A percentile compares a stretch with the other conserved stretches of the same genome.
These are phyloP conservation scores for Cystofilobasidium macerans DNA, from an alignment of 768 basidiomycete species.

Conservation along the genomic window DNA sequence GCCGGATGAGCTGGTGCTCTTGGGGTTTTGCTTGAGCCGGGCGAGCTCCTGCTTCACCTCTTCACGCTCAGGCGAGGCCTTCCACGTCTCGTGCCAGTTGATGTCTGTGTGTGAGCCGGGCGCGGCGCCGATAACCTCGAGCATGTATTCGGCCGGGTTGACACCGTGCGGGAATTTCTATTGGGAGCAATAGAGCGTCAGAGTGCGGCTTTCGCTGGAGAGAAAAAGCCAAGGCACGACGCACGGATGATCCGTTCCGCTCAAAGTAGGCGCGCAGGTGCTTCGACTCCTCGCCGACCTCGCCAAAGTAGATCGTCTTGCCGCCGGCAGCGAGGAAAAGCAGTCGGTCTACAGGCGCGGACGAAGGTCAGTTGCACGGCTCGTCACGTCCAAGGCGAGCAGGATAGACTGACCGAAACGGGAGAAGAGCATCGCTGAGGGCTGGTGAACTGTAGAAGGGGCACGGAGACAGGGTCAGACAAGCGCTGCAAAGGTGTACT, in stretches of 20 bases:
- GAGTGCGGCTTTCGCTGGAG: too few relatives aligned
- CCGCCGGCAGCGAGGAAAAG: constrained; percentile 52
- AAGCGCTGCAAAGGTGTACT: too few relatives aligned
- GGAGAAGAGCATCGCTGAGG: constrained; percentile 70
- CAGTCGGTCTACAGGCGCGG: too few relatives aligned
- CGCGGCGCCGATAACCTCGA: constrained; percentile 51
- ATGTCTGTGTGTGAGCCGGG: constrained; percentile 52
- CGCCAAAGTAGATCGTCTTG: constrained; percentile 83
- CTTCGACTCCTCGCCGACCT: constrained; percentile 61
- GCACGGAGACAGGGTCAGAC: neutral
- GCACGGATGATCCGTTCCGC: neutral
- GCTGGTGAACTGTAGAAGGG: constrained; percentile 38
- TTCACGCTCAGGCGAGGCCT: constrained; percentile 46
- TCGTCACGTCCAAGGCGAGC: too few relatives aligned
- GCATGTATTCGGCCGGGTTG: constrained; percentile 53
- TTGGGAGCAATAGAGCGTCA: too few relatives aligned
- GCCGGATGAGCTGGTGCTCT: constrained; percentile 8
- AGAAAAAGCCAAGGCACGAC: too few relatives aligned
- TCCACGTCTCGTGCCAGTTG: constrained; percentile 45
- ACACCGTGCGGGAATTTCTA: constrained; percentile 56
- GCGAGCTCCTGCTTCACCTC: constrained; percentile 30
- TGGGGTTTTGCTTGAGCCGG: constrained; percentile 38
- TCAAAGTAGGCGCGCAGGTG: constrained; percentile 59
- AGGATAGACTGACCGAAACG: constrained; percentile 67
- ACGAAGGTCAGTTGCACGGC: too few relatives aligned